Conservation (phyloP, 2,329 filamentous ascomycete genomes). For the Cyphellophora europaea region DNA sequence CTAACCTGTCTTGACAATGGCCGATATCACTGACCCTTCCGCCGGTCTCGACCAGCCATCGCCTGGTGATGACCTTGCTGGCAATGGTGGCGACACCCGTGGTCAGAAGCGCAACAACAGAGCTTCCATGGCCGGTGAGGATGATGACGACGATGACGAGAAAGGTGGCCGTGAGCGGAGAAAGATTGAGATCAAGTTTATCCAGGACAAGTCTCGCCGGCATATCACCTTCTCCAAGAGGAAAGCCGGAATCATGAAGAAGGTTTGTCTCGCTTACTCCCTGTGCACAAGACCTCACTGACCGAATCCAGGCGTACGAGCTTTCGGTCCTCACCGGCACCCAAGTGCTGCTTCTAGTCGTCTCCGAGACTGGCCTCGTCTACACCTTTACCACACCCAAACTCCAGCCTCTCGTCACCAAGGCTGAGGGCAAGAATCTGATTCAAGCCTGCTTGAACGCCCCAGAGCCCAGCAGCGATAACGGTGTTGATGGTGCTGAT, state of each 20-base stretch:
- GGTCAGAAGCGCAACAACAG: constrained; percentile 77
- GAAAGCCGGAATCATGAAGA: constrained; percentile 99
- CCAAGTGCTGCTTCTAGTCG: constrained; percentile 90
- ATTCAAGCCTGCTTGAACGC: constrained; percentile 98
- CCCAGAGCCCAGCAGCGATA: constrained; percentile 80
- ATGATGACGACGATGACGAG: constrained; percentile 95
- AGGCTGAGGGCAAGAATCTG: constrained; percentile 97
- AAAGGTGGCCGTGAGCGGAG: constrained; percentile 95
- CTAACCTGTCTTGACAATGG: constrained; percentile 42
- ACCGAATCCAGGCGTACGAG: constrained; percentile 69
- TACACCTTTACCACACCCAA: constrained; percentile 99
- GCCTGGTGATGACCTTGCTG: constrained; percentile 59
- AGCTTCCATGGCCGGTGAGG: constrained; percentile 67
- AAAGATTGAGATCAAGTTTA: constrained; percentile 99
- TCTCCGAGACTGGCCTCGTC: constrained; percentile 92
- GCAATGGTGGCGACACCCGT: constrained; percentile 68
- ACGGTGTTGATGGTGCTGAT: constrained; percentile 66
- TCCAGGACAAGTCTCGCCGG: constrained; percentile 97
- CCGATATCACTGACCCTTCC: constrained; percentile 71
- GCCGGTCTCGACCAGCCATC: constrained; percentile 61
- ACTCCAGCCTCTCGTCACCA: constrained; percentile 93
- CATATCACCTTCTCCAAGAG: constrained; percentile 99
- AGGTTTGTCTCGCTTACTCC: constrained; percentile 54
- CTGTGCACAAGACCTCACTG: constrained; percentile 5
- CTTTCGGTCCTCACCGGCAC: constrained; percentile 95